Conservation (phyloP, 2,329 filamentous ascomycete species). For the Penicillium sp. region DNA sequence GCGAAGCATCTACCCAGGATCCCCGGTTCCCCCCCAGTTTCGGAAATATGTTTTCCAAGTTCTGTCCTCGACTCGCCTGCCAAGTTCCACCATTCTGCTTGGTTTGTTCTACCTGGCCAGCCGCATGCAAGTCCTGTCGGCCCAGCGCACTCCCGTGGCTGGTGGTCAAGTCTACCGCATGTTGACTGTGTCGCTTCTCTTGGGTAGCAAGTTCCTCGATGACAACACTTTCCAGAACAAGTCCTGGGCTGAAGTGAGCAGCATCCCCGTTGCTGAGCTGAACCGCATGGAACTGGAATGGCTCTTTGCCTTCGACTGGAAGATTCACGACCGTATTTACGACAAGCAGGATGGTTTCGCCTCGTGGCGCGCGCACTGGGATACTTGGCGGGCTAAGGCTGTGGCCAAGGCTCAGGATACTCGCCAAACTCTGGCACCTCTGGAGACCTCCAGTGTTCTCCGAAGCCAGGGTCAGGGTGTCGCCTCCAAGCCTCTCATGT, state of each 20-base stretch:
- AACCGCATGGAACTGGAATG: constrained; percentile 86
- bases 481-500: constrained; percentile 50
- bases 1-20: constrained; percentile 64
- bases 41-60: constrained; percentile 92
- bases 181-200: constrained; percentile 78
- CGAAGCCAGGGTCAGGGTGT: constrained; percentile 46
- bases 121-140: constrained; percentile 73
- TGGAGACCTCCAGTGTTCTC: constrained; percentile 63
- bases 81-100: constrained; percentile 86
- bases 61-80: constrained; percentile 83
- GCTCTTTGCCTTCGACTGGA: constrained; percentile 79
- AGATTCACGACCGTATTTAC: constrained; percentile 81
- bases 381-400: constrained; percentile 59
- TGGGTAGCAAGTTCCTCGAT: constrained; percentile 94
- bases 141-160: constrained; percentile 52
- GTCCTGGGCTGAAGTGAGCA: constrained; percentile 94
- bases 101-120: constrained; percentile 88
- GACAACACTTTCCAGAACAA: constrained; percentile 98
- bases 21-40: constrained; percentile 69
- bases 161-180: constrained; percentile 81
- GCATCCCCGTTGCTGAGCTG: constrained; percentile 79
- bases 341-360: constrained; percentile 69
- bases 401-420: constrained; percentile 48
- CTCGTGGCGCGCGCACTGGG: constrained; percentile 67
- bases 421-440: constrained; percentile 57